Evolutionary conservation across 495 filamentous ascomycete genomes (phyloP), one percentile per base, ranked within the genome.

Genomic region (Mytilinidion resinicola): DNA sequence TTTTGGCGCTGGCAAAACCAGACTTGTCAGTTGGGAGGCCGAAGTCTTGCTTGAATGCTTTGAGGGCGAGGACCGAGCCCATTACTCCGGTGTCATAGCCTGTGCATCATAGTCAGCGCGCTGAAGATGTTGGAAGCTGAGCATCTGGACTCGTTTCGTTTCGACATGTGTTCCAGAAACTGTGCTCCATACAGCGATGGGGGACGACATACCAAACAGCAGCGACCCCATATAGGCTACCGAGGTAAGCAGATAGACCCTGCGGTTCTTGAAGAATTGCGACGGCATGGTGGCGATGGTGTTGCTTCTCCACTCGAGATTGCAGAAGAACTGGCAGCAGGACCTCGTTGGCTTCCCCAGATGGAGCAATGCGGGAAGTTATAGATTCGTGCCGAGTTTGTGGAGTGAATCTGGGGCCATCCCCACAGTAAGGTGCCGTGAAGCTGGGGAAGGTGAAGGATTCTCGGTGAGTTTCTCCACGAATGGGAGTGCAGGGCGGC

Each of bases 1-100:
- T 82, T 30, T 30, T 49, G 17, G 52, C 14, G 49, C 14, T 59
- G 35, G 48, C 37, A 42, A 59, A 59, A 9, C 56, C 56, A 7
- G 48, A 44, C 1, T 48, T 53, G 14, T 43, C 49, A n/a, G 48
- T 59, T 9, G 74, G 73, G 17, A 80, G 70, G 33, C 73, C 71
- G 61, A 83, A 83, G 65, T 83, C 80, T 35, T 71, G 67, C 59
- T 82, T 78, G 76, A 84, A 84, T 51, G 75, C 76, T 12, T 69
- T 67, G 12, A 84, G 68, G 11, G 79, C 76, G 15, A 84, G 72
- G 25, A 83, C 78, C 53, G 74, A 76, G 51, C 82, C 78, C 73
- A 84, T 81, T 4, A 84, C 79, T 65, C 80, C 80, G 6, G 80
- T 83, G 62, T 85, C 80, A 69, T 78, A 79, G 34, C 74, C 74